Base-by-base conservation (phyloP, 1,284 basidiomycete genomes). In the Mycena citricolor region DNA sequence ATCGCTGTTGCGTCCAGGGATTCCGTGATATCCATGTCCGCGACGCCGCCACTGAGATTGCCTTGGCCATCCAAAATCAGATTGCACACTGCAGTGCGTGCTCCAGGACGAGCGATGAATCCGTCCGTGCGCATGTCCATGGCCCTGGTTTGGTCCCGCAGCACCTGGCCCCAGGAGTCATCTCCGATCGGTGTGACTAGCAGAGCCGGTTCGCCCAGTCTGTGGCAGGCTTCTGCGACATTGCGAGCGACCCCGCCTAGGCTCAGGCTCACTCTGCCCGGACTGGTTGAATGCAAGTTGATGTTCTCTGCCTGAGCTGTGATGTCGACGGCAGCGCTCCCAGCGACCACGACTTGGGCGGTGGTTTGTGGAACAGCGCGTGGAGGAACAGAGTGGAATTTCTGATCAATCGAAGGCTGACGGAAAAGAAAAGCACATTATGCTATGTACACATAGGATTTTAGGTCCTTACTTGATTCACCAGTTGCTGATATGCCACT, bases 201-300 rank as follows among this genome's bases (percentile, higher is more conserved):
- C 5, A 84, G 52, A 0, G 74, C 70, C 14, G 70, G 61, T 12
- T 61, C 59, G 22, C 83, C 62, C 7, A 85, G 60, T 17, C 86
- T 76, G 55, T 88, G 80, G 2, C 92, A 79, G 1, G 93, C 90
- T 61, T 97, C 91, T 1, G 94, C 91, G 35, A 99, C 82, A 62
- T 99, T 99, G 19, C 94, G 81, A 0, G 81, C 94, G 3, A 99
- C 97, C 11, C 97, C 97, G 2, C 97, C 97, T 0, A 91, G 70
- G 0, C 87, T 79, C 21, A 94, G 55, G 2, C 69, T 68, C 12
- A 98, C 79, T 2, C 61, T 68, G 8, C 95, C 97, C 0, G 93
- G 91, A 6, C 77, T 76, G 0, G 97, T 99, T 0, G 93, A 89
- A 39, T 81, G 73, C 16, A 56, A 61, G 14, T 66, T 56, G 35